Evolutionary conservation across 805 yeast genomes (phyloP).

Genomic region (Phaffomyces opuntiae): DNA sequence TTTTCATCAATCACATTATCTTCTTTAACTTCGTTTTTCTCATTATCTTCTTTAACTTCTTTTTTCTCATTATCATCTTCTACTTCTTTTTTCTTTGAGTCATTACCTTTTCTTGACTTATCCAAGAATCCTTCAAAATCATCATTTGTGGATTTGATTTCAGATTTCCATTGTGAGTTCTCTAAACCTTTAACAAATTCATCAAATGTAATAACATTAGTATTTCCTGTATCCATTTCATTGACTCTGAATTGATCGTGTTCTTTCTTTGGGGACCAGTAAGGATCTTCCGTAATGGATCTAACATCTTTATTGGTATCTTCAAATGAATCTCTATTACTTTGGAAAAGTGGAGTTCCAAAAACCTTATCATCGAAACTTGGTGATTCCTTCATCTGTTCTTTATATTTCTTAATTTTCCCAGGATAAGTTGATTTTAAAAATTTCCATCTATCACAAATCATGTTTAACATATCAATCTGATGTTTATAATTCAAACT

Average conservation of each 20-base stretch:
- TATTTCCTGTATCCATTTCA: neutral
- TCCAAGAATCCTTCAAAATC: constrained; percentile 11
- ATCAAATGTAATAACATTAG: constrained; percentile 8
- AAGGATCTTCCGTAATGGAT: constrained; percentile 5
- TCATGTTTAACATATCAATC: constrained; percentile 29
- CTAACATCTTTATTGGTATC: neutral
- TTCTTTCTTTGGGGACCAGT: constrained; percentile 15
- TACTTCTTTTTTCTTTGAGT: neutral
- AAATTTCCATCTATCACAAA: constrained; percentile 29
- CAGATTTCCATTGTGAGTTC: constrained; percentile 16
- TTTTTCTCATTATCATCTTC: neutral
- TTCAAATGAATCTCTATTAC: neutral
- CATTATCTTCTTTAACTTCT: neutral
- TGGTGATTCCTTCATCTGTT: neutral
- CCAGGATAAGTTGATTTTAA: constrained; percentile 7
- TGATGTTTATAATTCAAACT: constrained; percentile 26
- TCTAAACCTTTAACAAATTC: constrained; percentile 13
- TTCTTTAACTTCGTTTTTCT: neutral
- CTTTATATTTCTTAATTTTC: neutral
- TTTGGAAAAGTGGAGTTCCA: constrained; percentile 1
- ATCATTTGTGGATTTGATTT: constrained; percentile 9
- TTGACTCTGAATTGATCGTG: neutral
- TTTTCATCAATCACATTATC: neutral
- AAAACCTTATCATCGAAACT: neutral
- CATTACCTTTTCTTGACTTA: neutral